Evolutionary conservation across 2,329 filamentous ascomycete genomes (phyloP).

Genomic region (Monosporascus ibericus): DNA sequence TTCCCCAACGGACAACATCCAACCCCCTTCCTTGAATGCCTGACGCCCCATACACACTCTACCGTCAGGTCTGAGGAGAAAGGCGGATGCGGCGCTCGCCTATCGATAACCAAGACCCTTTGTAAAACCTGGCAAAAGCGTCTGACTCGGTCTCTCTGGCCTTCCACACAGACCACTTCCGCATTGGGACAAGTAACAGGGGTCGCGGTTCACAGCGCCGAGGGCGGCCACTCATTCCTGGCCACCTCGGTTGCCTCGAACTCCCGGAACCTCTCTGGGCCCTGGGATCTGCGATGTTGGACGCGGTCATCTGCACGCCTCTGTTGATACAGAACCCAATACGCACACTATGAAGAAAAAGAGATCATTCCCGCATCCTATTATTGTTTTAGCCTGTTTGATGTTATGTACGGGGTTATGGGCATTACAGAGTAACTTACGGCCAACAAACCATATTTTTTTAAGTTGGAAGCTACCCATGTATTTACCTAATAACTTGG

Average conservation of each 20-base stretch:
- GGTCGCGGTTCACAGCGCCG: too few relatives aligned
- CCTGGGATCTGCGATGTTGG: too few relatives aligned
- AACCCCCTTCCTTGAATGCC: background rate
- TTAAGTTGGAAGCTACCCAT: background rate
- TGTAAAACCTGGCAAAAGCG: background rate
- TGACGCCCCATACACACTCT: too few relatives aligned
- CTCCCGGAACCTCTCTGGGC: background rate
- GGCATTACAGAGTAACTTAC: too few relatives aligned
- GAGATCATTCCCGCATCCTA: constrained; percentile 4
- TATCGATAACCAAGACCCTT: background rate
- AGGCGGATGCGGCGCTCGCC: background rate
- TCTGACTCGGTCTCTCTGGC: background rate
- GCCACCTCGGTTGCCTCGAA: background rate
- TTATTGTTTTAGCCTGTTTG: too few relatives aligned
- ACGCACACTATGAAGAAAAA: too few relatives aligned
- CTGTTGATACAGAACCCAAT: background rate
- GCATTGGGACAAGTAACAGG: too few relatives aligned
- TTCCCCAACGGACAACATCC: background rate
- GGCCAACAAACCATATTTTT: background rate
- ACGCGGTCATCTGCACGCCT: background rate
- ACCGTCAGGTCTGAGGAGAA: background rate
- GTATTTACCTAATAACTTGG: background rate
- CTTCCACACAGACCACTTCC: too few relatives aligned
- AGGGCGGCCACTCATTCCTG: background rate
- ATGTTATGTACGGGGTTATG: too few relatives aligned